Conservation (phyloP, 257 asterid genomes). For the Fraxinus americana region DNA sequence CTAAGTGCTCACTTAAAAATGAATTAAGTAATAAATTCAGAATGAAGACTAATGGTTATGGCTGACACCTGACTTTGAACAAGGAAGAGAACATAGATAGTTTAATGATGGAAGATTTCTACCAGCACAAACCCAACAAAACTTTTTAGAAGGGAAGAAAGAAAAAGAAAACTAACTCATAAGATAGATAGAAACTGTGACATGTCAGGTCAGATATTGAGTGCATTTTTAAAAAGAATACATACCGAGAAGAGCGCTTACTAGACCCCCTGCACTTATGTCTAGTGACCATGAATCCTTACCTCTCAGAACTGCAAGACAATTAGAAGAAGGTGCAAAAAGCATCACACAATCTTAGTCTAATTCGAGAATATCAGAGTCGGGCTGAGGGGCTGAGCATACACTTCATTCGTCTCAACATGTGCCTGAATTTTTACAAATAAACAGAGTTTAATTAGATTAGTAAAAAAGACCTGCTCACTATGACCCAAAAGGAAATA, state of each 20-base stretch:
- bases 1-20: constrained; percentile 1
- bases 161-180: not conserved
- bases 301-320: not conserved
- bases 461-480: constrained; percentile 91
- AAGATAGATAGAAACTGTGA: not conserved
- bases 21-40: not conserved
- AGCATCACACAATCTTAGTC: constrained; percentile 15
- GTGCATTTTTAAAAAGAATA: not conserved
- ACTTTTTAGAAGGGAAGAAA: not conserved
- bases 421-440: constrained; percentile 74
- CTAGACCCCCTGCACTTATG: too few relatives aligned
- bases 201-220: not conserved
- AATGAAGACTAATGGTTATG: not conserved
- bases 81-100: not conserved
- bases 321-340: constrained; percentile 8
- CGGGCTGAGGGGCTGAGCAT: constrained; percentile 77
- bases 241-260: too few relatives aligned
- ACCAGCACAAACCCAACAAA: not conserved
- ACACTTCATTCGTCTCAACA: constrained; percentile 95
- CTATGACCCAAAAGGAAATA: constrained; percentile 20
- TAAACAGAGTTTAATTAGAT: constrained; percentile 3
- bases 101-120: not conserved
- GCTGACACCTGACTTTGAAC: not conserved
- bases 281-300: too few relatives aligned
- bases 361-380: constrained; percentile 53